Evolutionary conservation across 495 filamentous ascomycete species (phyloP).

Genomic region (Xylaria palmicola): DNA sequence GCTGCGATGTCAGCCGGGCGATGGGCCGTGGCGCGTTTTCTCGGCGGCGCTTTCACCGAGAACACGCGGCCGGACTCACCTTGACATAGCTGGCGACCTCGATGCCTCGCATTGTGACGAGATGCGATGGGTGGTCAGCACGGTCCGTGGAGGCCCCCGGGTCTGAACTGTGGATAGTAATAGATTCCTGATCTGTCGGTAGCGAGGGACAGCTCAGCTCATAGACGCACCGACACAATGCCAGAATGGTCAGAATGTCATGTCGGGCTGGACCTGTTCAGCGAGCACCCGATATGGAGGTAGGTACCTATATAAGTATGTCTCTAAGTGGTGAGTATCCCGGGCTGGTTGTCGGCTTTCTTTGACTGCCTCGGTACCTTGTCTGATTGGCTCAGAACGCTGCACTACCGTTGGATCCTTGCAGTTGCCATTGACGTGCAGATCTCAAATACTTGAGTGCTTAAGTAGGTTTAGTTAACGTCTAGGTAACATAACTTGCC

Average conservation of each 20-base stretch:
- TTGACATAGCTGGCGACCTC: conserved; percentile 82
- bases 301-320: neutral
- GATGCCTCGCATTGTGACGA: conserved; percentile 92
- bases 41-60: neutral
- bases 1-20: neutral
- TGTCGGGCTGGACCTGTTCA: no score
- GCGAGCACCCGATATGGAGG: no score
- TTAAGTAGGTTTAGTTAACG: neutral
- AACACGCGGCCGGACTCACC: conserved; percentile 40
- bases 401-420: neutral
- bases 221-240: no score
- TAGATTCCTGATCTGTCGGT: no score
- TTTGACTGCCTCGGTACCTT: conserved; percentile 3
- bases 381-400: neutral
- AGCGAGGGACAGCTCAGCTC: no score
- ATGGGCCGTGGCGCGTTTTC: no score
- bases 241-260: no score
- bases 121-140: no score
- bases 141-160: no score
- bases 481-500: neutral
- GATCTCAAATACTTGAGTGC: neutral
- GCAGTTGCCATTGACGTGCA: neutral
- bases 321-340: neutral
- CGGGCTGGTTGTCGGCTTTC: neutral
- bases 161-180: no score